Base-by-base conservation (phyloP, 495 filamentous ascomycete genomes). In the Penicillium canariense region DNA sequence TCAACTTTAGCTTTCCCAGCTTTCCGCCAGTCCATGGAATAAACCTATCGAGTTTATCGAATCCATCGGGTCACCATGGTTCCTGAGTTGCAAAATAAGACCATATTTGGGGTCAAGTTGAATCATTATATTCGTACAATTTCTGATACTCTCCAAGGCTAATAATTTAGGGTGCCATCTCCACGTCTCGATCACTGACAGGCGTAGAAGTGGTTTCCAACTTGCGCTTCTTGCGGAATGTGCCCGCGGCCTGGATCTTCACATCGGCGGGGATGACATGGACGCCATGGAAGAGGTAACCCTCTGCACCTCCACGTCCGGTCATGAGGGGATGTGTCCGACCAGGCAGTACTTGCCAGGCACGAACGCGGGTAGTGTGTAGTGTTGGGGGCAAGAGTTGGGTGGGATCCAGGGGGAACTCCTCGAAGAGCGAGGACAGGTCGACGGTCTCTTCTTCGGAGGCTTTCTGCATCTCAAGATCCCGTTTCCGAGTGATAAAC, bases 301-400 rank as follows among this genome's bases (percentile, higher is more conserved):
- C 94, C 69, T 97, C 91, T 0, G 91, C 84, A 0, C 94, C 93
- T 25, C 94, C 94, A 18, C 83, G 80, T 44, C 83, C 81, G 38
- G 88, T 94, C 94, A 98, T 98, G 31, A 92, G 61, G 15, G 94
- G 94, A 72, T 98, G 94, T 50, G 94, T 97, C 43, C 94, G 77
- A 3, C 91, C 90, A 0, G 94, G 95, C 26, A 97, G 72, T 1
- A 96, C 91, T 75, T 98, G 94, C 87, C 88, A 97, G 26, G 78
- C 75, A 46, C 88, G 80, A 15, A 85, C 83, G 11, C 88, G 78
- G 11, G 83, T 84, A 7, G 84, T 90, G 66, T 97, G 90, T 45
- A 98, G 75, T 31, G 81, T 85, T 9, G 90, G 85, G 2, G 86
- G 87, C 10, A 97, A 78, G 14, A 98, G 57, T 22, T 94, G 69